Conservation (phyloP, 2,329 filamentous ascomycete genomes). For the Cladophialophora chaetospira region DNA sequence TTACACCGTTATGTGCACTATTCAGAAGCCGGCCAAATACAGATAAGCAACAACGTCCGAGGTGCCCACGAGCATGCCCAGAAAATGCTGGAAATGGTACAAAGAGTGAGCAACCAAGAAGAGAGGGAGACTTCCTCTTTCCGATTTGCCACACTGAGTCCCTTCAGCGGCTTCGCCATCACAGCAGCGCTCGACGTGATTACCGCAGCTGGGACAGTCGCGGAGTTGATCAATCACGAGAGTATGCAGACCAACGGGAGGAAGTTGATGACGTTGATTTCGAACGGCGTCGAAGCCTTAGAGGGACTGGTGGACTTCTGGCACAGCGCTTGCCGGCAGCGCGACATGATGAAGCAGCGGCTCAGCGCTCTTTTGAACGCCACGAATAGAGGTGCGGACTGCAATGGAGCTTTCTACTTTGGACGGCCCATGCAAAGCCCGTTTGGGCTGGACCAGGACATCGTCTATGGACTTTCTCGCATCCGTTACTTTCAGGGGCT, state of each 20-base stretch:
- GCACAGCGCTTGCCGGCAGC: constrained; percentile 59
- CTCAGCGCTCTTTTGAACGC: constrained; percentile 47
- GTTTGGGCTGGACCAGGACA: constrained; percentile 45
- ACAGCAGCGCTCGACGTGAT: constrained; percentile 68
- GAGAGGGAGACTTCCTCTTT: constrained; percentile 14
- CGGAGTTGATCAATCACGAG: constrained; percentile 47
- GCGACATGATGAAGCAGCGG: constrained; percentile 52
- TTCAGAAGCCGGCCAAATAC: constrained; percentile 4
- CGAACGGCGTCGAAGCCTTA: constrained; percentile 56
- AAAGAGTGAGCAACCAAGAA: constrained; percentile 21
- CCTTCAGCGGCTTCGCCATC: constrained; percentile 64
- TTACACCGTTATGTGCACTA: constrained; percentile 29
- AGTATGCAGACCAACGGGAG: too few relatives aligned
- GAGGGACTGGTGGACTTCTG: constrained; percentile 61
- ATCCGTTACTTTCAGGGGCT: constrained; percentile 38
- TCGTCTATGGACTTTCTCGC: constrained; percentile 43
- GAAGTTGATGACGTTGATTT: constrained; percentile 55
- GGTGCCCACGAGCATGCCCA: constrained; percentile 25
- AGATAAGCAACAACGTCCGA: constrained; percentile 16
- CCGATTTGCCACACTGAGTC: constrained; percentile 52
- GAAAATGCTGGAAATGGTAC: constrained; percentile 22
- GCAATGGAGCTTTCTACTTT: constrained; percentile 41
- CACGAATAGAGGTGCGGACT: constrained; percentile 40
- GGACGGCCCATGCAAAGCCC: constrained; percentile 44
- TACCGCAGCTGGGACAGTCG: constrained; percentile 59